phyloP scores from a whole-genome alignment of 371 early-diverging fungal species.

The Saksenaea vasiformis region DNA sequence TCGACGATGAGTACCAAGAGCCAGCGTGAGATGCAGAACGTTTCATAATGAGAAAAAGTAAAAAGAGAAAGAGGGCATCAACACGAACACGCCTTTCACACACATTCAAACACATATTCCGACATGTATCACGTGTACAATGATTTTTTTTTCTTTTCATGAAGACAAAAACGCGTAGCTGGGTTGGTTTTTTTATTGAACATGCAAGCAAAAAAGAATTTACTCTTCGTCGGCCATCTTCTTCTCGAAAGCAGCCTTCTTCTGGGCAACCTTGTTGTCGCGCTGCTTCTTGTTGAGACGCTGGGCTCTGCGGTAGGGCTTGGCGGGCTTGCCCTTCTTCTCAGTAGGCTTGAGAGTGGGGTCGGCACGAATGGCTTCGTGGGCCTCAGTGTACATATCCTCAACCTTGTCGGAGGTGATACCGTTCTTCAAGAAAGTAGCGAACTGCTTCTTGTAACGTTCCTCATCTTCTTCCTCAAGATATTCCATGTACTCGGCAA shows the following conservation, averaged over 20 bases:
- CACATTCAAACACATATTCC: no score
- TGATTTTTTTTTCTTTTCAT: not conserved
- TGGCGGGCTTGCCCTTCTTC: constrained; percentile 67
- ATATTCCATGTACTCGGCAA: constrained; percentile 97
- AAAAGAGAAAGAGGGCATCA: not conserved
- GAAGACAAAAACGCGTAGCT: not conserved
- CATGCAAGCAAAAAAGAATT: constrained; percentile 8
- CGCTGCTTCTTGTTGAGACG: constrained; percentile 91
- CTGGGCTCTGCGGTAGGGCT: constrained; percentile 63
- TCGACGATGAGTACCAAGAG: constrained; percentile 72
- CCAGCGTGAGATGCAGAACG: constrained; percentile 79
- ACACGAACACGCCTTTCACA: not conserved
- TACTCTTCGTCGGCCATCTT: constrained; percentile 22
- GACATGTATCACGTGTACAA: no score
- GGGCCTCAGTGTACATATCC: constrained; percentile 94
- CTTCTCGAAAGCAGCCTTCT: constrained; percentile 81
- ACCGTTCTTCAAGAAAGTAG: constrained; percentile 92
- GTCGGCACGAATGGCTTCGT: constrained; percentile 93
- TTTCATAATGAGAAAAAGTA: constrained; percentile 16
- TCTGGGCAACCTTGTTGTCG: constrained; percentile 86
- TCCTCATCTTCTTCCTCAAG: constrained; percentile 99
- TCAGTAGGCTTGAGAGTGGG: constrained; percentile 74
- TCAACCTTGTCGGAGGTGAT: constrained; percentile 94
- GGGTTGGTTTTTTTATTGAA: constrained; percentile 7
- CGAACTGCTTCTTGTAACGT: constrained; percentile 97